Base-by-base conservation (phyloP, 2,329 filamentous ascomycete species). In the Eurotiales sp. region DNA sequence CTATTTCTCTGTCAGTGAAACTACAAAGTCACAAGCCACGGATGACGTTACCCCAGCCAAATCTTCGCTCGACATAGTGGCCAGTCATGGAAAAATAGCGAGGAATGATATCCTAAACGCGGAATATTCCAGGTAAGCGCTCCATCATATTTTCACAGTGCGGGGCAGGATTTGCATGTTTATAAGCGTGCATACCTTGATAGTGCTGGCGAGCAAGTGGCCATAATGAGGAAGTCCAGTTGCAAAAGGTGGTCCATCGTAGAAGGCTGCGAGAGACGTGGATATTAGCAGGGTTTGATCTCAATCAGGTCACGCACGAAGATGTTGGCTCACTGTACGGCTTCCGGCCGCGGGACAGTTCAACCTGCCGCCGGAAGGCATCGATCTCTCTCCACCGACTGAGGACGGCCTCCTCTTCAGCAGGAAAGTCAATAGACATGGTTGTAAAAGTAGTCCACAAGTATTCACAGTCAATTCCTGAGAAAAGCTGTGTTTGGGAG, bases 31-130 rank as follows among this genome's bases (percentile, higher is more conserved):
- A 45, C 22, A 30, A 8, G 30, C 23, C 11, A 17, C 34, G 19
- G 11, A 21, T 11, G 11, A 30, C 8, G 17, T n/a, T 53, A 53
- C 51, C 51, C 92, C 92, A 96, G 48, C 92, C 92, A 60, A 96
- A 96, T 53, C 91, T 82, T 58, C 92, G 83, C 75, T 93, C 89
- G 47, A 96, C 91, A 74, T 95, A 87, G 66, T 85, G 88, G 14
- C 92, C 92, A 68, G 95, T 95, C 91, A 96, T 96, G 46, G 90
- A 90, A 90, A 91, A 96, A 72, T 96, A 97, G 61, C 92, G 80
- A 8, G 92, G 90, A 59, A 97, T 95, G 55, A 96, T 93, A 70
- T 96, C 92, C 51, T 53, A 45, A 44, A 45, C 0, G 4, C n/a
- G 15, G 8, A 49, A 17, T 8, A 17, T 3, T 15, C 19, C 19